phyloP scores from a whole-genome alignment of 305 asterid species.

The Euphrasia arctica region DNA sequence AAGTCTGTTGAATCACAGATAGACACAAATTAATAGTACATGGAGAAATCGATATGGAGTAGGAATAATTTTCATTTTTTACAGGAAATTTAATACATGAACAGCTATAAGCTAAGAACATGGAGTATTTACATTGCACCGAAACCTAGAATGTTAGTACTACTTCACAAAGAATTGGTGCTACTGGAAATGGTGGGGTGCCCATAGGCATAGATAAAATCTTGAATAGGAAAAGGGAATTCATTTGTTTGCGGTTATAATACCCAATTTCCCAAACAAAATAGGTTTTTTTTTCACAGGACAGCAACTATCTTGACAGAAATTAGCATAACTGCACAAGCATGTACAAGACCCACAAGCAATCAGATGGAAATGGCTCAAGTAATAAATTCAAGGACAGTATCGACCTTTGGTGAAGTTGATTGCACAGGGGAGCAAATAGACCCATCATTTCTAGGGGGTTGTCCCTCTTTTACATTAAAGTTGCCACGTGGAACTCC shows the following conservation, averaged over 20 bases:
- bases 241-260: too few species aligned
- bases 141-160: not conserved
- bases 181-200: too few species aligned
- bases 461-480: conserved; percentile 80
- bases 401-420: conserved; percentile 84
- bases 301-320: too few species aligned
- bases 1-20: not conserved
- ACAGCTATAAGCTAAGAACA: not conserved
- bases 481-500: conserved; percentile 83
- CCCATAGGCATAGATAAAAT: too few species aligned
- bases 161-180: conserved; percentile 1
- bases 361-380: conserved; percentile 4
- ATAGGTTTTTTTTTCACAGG: too few species aligned
- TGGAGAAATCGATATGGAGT: not conserved
- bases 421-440: conserved; percentile 92
- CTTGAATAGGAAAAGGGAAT: too few species aligned
- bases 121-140: not conserved
- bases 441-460: conserved; percentile 92
- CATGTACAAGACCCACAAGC: conserved; percentile 8
- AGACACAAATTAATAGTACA: not conserved
- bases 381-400: conserved; percentile 18
- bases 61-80: not conserved
- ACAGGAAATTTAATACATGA: not conserved
- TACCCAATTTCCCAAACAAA: not conserved
- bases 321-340: not conserved